A percentile compares a stretch with the other conserved stretches of the same genome.
Conservation (phyloP, 2,329 filamentous ascomycete species). For the Sarocladiaceae sp. region DNA sequence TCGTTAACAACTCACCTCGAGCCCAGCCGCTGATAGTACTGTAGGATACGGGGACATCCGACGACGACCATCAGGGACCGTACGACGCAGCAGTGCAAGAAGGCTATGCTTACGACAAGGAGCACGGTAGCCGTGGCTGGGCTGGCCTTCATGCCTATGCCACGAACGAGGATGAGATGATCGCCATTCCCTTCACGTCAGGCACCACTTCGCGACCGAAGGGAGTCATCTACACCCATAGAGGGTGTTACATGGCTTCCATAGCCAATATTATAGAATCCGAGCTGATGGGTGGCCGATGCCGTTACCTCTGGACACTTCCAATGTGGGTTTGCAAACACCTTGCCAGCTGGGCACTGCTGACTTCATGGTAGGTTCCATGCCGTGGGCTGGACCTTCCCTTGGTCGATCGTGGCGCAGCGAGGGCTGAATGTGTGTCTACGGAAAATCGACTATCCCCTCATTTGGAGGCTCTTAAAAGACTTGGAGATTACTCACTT, state of each 20-base stretch:
- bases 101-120: constrained; percentile 64
- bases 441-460: constrained; percentile 87
- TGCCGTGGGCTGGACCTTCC: constrained; percentile 76
- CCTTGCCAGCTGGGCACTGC: neutral
- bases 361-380: constrained; percentile 44
- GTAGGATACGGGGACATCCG: constrained; percentile 70
- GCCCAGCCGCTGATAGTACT: neutral
- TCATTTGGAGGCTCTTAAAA: constrained; percentile 86
- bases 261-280: constrained; percentile 85
- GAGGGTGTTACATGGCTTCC: constrained; percentile 78
- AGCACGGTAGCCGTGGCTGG: constrained; percentile 68
- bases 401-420: constrained; percentile 88
- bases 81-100: constrained; percentile 81
- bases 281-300: constrained; percentile 68
- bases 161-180: constrained; percentile 68
- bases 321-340: constrained; percentile 65
- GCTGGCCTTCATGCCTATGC: constrained; percentile 63
- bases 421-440: constrained; percentile 93
- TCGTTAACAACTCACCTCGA: neutral
- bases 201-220: constrained; percentile 90
- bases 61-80: constrained; percentile 67
- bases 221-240: constrained; percentile 86
- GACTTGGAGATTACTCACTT: constrained; percentile 88
- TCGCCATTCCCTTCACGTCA: constrained; percentile 89
- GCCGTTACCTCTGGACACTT: constrained; percentile 84